Evolutionary conservation across 2,329 filamentous ascomycete genomes (phyloP), one percentile per base, ranked within the genome.

Genomic region (Zymoseptoria tritici): DNA sequence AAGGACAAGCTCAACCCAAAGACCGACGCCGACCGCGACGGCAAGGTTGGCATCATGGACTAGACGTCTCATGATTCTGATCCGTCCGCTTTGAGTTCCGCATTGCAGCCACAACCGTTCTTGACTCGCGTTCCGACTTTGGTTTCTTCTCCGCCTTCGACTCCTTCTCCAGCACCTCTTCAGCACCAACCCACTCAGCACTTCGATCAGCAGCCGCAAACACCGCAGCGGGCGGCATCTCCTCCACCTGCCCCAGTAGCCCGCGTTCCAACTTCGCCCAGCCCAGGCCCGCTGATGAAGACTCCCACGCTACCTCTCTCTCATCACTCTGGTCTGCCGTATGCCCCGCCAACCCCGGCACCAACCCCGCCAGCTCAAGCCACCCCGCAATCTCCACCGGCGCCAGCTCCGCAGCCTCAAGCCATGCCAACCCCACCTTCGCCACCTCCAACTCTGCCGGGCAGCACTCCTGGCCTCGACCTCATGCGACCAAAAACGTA

Each of bases 1-100:
- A 69, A 81, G 71, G 77, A 83, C 59, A 80, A 79, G 68, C 60
- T 85, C 46, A 84, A 85, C 72, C 82, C 83, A 1, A 77, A 72
- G 71, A 76, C 74, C 49, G 81, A 85, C 66, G 62, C 81, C 26
- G 75, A 83, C 63, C 74, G 78, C 49, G 82, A 85, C 71, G 82
- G 83, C 60, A 82, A 83, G 76, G 72, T 73, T 26, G 82, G 81
- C 2, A 65, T 84, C 63, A 80, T 83, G 78, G 71, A 78, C 56
- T 82, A 78, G 65, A 65, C 20, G 49, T 52, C 49, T 21, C 20
- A 52, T 52, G 20, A 4, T 29, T 2, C 22, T 4, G 16, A 22
- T 31, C 22, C 19, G 26, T 53, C 20, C 19, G 7, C 51, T 53
- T 42, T 16, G 36, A 16, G 36, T 42, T 42, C 36, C 36, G 36